These are phyloP conservation scores for Bipolaris victoriae DNA, from an alignment of 2,329 filamentous ascomycete species.

Conservation along the genomic window DNA sequence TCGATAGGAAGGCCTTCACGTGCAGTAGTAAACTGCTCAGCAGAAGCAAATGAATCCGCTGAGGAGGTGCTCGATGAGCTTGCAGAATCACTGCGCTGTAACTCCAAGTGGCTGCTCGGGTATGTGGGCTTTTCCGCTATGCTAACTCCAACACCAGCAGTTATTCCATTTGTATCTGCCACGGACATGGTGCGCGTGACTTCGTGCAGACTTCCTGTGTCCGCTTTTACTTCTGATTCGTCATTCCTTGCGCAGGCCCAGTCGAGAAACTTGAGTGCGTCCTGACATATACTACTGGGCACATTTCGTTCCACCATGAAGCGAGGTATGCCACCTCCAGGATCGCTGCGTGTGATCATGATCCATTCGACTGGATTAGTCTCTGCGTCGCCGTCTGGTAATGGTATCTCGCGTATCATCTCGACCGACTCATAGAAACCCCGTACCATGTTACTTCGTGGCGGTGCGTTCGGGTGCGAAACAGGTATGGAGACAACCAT, in stretches of 20 bases:
- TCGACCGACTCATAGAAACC: constrained; percentile 92
- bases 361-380: constrained; percentile 82
- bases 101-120: constrained; percentile 1
- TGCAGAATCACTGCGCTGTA: constrained; percentile 36
- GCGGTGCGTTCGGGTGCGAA: constrained; percentile 73
- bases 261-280: constrained; percentile 80
- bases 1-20: constrained; percentile 38
- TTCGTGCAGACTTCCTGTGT: constrained; percentile 24
- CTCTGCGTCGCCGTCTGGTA: constrained; percentile 57
- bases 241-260: constrained; percentile 69
- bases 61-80: constrained; percentile 35
- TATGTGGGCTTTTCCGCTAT: constrained; percentile 43
- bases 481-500: constrained; percentile 90
- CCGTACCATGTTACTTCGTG: constrained; percentile 74
- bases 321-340: constrained; percentile 83
- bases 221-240: constrained; percentile 34
- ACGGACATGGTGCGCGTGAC: constrained; percentile 32
- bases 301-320: constrained; percentile 93
- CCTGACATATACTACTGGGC: constrained; percentile 76
- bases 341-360: constrained; percentile 89
- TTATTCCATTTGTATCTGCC: constrained; percentile 42
- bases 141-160: constrained; percentile 47
- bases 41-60: constrained; percentile 50
- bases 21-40: constrained; percentile 51
- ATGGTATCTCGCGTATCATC: constrained; percentile 81